A percentile compares a stretch with the other conserved stretches of the same genome.
phyloP scores from a whole-genome alignment of 208 protist species.

The Crithidia fasciculata region DNA sequence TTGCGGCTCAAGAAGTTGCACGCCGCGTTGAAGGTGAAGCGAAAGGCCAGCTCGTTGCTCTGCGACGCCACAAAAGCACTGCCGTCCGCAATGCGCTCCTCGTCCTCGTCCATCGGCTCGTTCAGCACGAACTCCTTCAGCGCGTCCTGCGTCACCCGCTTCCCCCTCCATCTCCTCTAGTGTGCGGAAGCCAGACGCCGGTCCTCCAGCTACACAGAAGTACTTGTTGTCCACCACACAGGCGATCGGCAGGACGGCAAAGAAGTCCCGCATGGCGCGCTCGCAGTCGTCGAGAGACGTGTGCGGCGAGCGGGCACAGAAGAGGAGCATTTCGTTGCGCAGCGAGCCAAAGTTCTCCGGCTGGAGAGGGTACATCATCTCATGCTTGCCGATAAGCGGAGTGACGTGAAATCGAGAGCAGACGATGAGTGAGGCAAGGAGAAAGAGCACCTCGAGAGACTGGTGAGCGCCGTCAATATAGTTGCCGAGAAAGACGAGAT shows the following conservation, averaged over 20 bases:
- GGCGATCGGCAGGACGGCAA: constrained; percentile 58
- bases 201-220: constrained; percentile 76
- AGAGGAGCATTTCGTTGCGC: constrained; percentile 60
- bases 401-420: constrained; percentile 53
- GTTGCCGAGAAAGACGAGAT: constrained; percentile 86
- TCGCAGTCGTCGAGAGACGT: constrained; percentile 51
- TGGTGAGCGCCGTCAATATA: constrained; percentile 84
- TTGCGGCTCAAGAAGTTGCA: constrained; percentile 86
- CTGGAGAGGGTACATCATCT: constrained; percentile 76
- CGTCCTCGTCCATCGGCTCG: constrained; percentile 84
- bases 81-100: constrained; percentile 63
- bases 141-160: constrained; percentile 19
- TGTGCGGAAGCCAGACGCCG: constrained; percentile 53
- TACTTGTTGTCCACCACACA: constrained; percentile 72
- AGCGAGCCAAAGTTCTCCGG: constrained; percentile 80
- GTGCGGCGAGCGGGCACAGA: constrained; percentile 37
- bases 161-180: constrained; percentile 50
- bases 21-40: constrained; percentile 79
- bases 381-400: constrained; percentile 75
- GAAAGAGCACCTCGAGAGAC: constrained; percentile 73
- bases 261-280: constrained; percentile 57
- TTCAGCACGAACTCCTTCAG: constrained; percentile 80
- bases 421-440: constrained; percentile 65
- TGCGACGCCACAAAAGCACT: constrained; percentile 65
- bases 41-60: constrained; percentile 51